Percentiles rank a stretch among this genome's conserved stretches.
These are phyloP conservation scores for Paecilomyces dactylethromorphus DNA, from an alignment of 2,329 filamentous ascomycete genomes.

Conservation along the genomic window DNA sequence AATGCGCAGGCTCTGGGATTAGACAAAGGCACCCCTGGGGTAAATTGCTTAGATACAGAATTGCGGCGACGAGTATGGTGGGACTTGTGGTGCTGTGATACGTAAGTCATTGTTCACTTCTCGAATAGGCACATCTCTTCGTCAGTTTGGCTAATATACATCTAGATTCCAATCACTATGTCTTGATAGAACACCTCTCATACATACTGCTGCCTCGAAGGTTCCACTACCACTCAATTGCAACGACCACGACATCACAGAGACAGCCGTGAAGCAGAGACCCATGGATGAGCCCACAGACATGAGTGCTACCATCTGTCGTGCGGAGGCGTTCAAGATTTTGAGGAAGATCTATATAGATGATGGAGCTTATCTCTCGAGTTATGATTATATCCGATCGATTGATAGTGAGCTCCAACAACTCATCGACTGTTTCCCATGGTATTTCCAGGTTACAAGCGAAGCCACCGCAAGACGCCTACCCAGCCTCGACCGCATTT, in stretches of 20 bases:
- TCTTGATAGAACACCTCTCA: conserved; percentile 16
- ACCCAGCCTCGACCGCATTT: conserved; percentile 12
- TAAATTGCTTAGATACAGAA: conserved; percentile 14
- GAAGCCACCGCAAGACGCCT: conserved; percentile 7
- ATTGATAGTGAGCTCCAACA: conserved; percentile 15
- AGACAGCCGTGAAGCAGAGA: conserved; percentile 8
- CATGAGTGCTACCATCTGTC: conserved; percentile 14
- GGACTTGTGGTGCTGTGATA: conserved; percentile 17
- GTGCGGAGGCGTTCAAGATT: conserved; percentile 12
- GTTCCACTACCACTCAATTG: conserved; percentile 18
- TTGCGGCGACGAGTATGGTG: conserved; percentile 18
- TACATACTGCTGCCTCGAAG: conserved; percentile 13
- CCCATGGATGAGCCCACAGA: conserved; percentile 15
- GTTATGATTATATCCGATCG: conserved; percentile 14
- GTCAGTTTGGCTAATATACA: not conserved
- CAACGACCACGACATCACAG: conserved; percentile 17
- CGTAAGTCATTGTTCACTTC: conserved; percentile 7
- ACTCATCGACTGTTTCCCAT: conserved; percentile 14
- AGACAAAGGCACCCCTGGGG: conserved; percentile 12
- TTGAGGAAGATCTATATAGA: conserved; percentile 13
- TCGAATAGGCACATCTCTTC: not conserved
- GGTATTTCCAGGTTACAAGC: conserved; percentile 15
- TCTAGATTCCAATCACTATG: conserved; percentile 20
- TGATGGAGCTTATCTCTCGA: conserved; percentile 11
- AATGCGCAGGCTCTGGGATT: conserved; percentile 18